Base-by-base conservation (phyloP, 2,329 filamentous ascomycete species). In the Penicillium griseofulvum region DNA sequence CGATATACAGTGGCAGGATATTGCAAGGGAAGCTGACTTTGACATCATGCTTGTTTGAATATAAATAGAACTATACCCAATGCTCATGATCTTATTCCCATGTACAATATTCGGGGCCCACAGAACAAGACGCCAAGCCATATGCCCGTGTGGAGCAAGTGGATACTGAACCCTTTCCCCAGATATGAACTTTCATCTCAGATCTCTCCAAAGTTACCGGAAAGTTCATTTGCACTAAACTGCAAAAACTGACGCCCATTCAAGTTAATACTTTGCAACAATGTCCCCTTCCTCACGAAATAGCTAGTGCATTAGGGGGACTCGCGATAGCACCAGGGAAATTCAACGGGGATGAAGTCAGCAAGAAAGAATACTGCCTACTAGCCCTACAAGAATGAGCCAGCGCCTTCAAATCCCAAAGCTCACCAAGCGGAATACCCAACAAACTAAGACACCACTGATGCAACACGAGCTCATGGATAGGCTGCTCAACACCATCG, bases 391-490 rank as follows among this genome's bases (percentile, higher is more conserved):
- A 78, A 22, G 71, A 61, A 56, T 74, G 66, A 1, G 68, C 67
- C 54, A 80, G 56, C 1, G 57, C 67, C 52, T 79, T 74, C 14
- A 80, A 58, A 63, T 76, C 74, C 72, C 76, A 79, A 34, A 79
- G 62, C 55, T 79, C 78, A 1, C 77, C 77, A 48, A 80, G 76
- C 2, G 71, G 71, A 68, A 76, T 72, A 0, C 77, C 77, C 28
- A 76, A 76, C 38, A 77, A 54, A 28, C 68, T 63, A 16, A 79
- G 61, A 48, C 75, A 72, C 61, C 69, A 74, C 61, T 76, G 72
- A 53, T 79, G 77, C 38, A 77, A 49, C 1, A 71, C 58, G 29
- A 67, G 52, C 4, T 63, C 46, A 4, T 45, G 52, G 2, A 49
- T 41, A 2, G 60, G 51, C 1, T 52, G 49, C 17, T 59, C 61